Evolutionary conservation across 2,329 filamentous ascomycete species (phyloP), one percentile per base, ranked within the genome.

Genomic region (Phialophora verrucosa): DNA sequence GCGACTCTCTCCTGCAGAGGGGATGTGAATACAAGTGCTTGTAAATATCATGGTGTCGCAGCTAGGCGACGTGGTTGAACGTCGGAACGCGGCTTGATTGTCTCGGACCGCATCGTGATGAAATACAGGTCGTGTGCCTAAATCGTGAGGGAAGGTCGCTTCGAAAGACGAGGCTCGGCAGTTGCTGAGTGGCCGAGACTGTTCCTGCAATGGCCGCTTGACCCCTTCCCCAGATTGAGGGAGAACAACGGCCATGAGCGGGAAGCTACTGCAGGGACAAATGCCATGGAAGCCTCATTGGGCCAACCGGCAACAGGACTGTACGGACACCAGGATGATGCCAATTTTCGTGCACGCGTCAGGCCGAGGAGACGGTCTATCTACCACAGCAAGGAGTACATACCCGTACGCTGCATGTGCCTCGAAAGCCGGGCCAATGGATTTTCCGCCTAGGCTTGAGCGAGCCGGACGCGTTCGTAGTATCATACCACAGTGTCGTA

Each of bases 201-300:
- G 47, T 53, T 23, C 59, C 47, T 59, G 42, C 6, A 51, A 11
- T 25, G 6, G 29, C 29, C 3, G 58, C 23, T 53, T 12, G 27
- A 54, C n/a, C 10, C 31, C 31, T 57, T 53, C 59, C 64, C 57
- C 59, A 49, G 55, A 59, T 44, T 42, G 35, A 62, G 59, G 38
- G 54, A 54, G 47, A 62, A 27, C 31, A 17, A 59, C 25, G 64
- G 60, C 61, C 60, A 11, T 31, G 53, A n/a, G 38, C 55, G 31
- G 38, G 35, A 53, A 63, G 60, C 64, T 66, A 66, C 60, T 66
- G 64, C 60, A 66, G 64, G 60, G 38, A 66, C 60, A 42, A 51
- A 25, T 57, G 47, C 32, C 17, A 3, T 7, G n/a, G 27, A 31
- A 35, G 44, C 25, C 12, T 23, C 6, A 42, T 23, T 31, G 20